Evolutionary conservation across 768 basidiomycete species (phyloP).

Genomic region (Russula sp.): DNA sequence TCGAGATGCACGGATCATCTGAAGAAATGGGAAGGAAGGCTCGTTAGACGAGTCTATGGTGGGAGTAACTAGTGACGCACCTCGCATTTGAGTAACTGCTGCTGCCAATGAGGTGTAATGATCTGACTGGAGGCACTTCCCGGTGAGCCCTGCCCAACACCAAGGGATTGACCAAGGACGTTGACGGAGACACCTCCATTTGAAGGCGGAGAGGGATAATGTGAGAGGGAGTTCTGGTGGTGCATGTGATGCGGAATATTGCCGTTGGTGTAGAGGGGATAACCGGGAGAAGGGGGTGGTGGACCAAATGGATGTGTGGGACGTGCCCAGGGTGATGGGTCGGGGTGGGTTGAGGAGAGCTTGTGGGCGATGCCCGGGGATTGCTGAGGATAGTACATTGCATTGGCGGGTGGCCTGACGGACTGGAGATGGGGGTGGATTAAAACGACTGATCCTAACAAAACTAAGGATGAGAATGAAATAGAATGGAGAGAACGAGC

Average conservation of each 20-base stretch:
- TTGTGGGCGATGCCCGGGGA: slow-evolving; percentile 80
- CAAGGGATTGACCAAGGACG: slow-evolving; percentile 28
- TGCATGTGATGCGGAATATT: slow-evolving; percentile 48
- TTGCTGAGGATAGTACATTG: slow-evolving; percentile 84
- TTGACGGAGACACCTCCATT: slow-evolving; percentile 29
- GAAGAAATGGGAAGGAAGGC: slow-evolving; percentile 3
- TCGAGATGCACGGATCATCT: slow-evolving; percentile 83
- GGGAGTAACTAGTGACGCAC: slow-evolving; percentile 49
- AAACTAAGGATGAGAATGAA: slow-evolving; percentile 7
- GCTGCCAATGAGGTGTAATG: slow-evolving; percentile 85
- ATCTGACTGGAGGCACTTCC: slow-evolving; percentile 49
- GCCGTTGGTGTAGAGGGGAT: slow-evolving; percentile 73
- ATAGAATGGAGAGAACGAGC: not conserved
- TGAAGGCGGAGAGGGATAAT: slow-evolving; percentile 77
- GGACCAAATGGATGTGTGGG: slow-evolving; percentile 53
- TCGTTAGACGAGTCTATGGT: slow-evolving; percentile 17
- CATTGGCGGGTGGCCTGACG: slow-evolving; percentile 38
- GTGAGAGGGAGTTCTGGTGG: slow-evolving; percentile 78
- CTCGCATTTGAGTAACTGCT: slow-evolving; percentile 90
- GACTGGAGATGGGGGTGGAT: slow-evolving; percentile 3
- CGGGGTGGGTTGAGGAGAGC: slow-evolving; percentile 62
- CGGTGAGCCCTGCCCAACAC: slow-evolving; percentile 30
- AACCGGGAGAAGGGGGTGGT: slow-evolving; percentile 68
- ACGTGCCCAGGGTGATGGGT: slow-evolving; percentile 70
- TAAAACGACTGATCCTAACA: slow-evolving; percentile 24